A percentile compares a stretch with the other conserved stretches of the same genome.
Conservation (phyloP, 169 alveolate species). For the Plasmodium inui region DNA sequence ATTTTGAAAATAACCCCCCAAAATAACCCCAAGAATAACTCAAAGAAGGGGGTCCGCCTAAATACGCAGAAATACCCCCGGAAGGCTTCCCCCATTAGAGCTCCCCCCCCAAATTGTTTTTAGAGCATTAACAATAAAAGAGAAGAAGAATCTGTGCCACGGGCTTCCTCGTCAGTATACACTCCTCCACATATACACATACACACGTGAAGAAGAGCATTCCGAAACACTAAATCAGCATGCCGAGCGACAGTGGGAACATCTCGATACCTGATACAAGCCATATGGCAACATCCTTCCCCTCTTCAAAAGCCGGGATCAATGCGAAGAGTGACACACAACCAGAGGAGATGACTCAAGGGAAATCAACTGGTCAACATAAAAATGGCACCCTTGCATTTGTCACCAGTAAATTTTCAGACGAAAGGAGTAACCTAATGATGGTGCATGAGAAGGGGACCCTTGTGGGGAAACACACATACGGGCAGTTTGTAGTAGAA, state of each 20-base stretch:
- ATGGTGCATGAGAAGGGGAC: neutral
- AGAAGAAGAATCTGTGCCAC: too few relatives aligned
- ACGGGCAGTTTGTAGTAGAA: neutral
- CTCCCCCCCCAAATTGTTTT: too few relatives aligned
- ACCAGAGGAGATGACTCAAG: neutral
- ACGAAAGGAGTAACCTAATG: neutral
- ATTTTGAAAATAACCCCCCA: too few relatives aligned
- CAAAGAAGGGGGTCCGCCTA: too few relatives aligned
- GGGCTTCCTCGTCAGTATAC: too few relatives aligned
- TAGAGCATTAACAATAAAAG: too few relatives aligned
- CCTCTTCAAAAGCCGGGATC: neutral
- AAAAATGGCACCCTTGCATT: neutral
- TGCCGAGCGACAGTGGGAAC: neutral
- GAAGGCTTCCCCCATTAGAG: too few relatives aligned
- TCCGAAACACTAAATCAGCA: neutral
- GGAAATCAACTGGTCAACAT: neutral
- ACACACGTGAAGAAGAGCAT: neutral
- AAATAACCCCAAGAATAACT: too few relatives aligned
- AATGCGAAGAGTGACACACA: neutral
- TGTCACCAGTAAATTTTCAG: neutral
- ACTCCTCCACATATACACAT: too few relatives aligned
- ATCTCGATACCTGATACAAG: neutral
- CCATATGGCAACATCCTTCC: neutral
- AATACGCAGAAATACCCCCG: too few relatives aligned
- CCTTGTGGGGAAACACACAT: neutral